A percentile compares a stretch with the other conserved stretches of the same genome.
Evolutionary conservation across 495 filamentous ascomycete species (phyloP).

Genomic region (Chaetomium cochliodes): DNA sequence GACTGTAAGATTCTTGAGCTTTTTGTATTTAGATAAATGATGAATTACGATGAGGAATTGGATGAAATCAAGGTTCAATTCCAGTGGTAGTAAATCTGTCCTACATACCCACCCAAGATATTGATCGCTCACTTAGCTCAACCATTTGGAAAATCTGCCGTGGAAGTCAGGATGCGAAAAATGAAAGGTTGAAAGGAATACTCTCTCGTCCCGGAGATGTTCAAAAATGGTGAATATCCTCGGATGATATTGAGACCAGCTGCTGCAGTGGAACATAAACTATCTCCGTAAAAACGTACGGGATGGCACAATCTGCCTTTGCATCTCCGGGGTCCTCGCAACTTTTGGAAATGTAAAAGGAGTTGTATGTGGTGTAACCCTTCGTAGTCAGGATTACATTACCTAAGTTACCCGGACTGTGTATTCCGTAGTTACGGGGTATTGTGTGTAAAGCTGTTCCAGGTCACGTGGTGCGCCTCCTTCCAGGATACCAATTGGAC

Average conservation of each 20-base stretch:
- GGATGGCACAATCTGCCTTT: neutral
- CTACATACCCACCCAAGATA: too few species aligned
- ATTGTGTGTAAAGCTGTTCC: neutral
- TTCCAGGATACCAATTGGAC: constrained; percentile 3
- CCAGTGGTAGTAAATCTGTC: too few species aligned
- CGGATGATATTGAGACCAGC: neutral
- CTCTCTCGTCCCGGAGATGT: constrained; percentile 7
- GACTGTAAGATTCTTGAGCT: neutral
- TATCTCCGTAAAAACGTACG: neutral
- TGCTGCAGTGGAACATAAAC: neutral
- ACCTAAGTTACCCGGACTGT: neutral
- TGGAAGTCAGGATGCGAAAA: neutral
- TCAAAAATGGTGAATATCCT: neutral
- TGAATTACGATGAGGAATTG: neutral
- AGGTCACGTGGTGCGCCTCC: constrained; percentile 1
- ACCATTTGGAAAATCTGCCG: too few species aligned
- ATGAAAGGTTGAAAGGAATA: too few species aligned
- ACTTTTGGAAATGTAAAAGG: neutral
- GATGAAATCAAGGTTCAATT: neutral
- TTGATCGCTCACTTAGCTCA: neutral
- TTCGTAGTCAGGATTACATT: neutral
- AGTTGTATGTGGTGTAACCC: neutral
- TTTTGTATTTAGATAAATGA: neutral
- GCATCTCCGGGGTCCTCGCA: neutral
- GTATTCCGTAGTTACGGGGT: too few species aligned